These are phyloP conservation scores for Echeveria elegans DNA, from an alignment of 164 flowering plant species.

Conservation along the genomic window DNA sequence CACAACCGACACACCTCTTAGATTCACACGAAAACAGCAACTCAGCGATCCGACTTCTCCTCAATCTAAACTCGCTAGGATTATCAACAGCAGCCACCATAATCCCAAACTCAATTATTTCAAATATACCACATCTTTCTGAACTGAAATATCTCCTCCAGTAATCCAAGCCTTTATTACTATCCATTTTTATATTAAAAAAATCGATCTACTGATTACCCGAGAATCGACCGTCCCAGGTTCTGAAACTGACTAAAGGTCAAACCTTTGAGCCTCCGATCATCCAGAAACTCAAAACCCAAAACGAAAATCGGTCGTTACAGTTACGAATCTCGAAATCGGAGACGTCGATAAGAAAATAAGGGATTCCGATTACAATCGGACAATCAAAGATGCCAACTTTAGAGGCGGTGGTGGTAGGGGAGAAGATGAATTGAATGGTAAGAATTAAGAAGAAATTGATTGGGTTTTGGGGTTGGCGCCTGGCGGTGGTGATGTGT, in stretches of 20 bases:
- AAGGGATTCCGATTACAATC: not conserved
- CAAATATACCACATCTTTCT: conserved; percentile 38
- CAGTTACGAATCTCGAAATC: not conserved
- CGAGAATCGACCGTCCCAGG: not conserved
- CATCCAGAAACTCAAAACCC: not conserved
- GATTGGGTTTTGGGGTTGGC: no score
- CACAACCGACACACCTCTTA: conserved; percentile 38
- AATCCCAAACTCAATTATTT: conserved; percentile 46
- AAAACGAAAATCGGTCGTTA: not conserved
- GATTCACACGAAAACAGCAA: conserved; percentile 35
- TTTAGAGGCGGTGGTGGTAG: no score
- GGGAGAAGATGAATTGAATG: no score
- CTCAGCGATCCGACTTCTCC: conserved; percentile 57
- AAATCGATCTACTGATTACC: not conserved
- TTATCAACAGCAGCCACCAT: conserved; percentile 57
- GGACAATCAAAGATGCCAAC: not conserved
- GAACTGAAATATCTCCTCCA: conserved; percentile 53
- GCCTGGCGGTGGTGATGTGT: no score
- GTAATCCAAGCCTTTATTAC: conserved; percentile 14
- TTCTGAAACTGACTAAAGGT: not conserved
- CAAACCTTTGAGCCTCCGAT: not conserved
- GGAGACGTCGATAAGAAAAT: no score
- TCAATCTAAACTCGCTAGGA: conserved; percentile 41
- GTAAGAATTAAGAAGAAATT: no score
- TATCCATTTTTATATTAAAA: no score